These are phyloP conservation scores for Primulina tabacum DNA, from an alignment of 257 asterid species.

Conservation along the genomic window DNA sequence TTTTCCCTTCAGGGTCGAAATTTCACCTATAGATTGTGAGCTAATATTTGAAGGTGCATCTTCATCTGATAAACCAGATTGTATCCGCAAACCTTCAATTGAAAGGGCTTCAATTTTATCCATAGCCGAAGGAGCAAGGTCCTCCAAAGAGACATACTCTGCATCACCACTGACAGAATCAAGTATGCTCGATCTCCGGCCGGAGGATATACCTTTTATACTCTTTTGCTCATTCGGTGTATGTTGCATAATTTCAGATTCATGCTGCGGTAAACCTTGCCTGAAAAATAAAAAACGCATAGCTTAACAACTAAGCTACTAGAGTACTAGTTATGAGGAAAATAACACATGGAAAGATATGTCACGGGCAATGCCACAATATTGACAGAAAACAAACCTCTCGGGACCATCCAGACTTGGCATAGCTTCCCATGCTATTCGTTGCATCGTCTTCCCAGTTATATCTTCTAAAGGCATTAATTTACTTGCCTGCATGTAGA, in stretches of 20 bases:
- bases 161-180: slow-evolving; percentile 39
- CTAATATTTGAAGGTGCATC: slow-evolving; percentile 70
- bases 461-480: slow-evolving; percentile 91
- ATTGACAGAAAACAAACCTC: slow-evolving; percentile 46
- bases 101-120: slow-evolving; percentile 76
- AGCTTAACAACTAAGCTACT: slow-evolving; percentile 17
- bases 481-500: slow-evolving; percentile 88
- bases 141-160: slow-evolving; percentile 76
- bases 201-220: slow-evolving; percentile 27
- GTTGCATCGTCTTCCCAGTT: slow-evolving; percentile 81
- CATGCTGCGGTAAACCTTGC: slow-evolving; percentile 40
- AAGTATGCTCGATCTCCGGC: slow-evolving; percentile 28
- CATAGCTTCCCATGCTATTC: slow-evolving; percentile 72
- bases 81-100: slow-evolving; percentile 78
- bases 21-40: slow-evolving; percentile 58
- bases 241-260: slow-evolving; percentile 32
- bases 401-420: slow-evolving; percentile 57
- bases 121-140: slow-evolving; percentile 95
- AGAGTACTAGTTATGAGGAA: neutral
- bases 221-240: slow-evolving; percentile 28
- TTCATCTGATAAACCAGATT: slow-evolving; percentile 76
- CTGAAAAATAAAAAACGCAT: slow-evolving; percentile 38
- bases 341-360: slow-evolving; percentile 4
- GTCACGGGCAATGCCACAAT: neutral
- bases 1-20: slow-evolving; percentile 76